Conservation (phyloP, 768 basidiomycete species). For the Boletus subcaerulescens region DNA sequence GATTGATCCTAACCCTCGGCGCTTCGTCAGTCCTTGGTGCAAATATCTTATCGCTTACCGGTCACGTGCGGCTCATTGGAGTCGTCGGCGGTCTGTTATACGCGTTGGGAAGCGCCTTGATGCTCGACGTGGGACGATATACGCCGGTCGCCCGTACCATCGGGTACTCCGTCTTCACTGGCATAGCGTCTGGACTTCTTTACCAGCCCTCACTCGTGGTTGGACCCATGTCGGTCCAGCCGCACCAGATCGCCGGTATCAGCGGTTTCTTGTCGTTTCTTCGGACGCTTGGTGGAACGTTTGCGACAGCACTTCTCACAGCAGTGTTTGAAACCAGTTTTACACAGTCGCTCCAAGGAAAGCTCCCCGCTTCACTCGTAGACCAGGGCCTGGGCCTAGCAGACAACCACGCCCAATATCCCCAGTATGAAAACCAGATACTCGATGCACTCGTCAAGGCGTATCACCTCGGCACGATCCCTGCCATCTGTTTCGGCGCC, state of each 20-base stretch:
- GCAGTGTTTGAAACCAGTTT: constrained; percentile 34
- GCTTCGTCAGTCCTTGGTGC: constrained; percentile 35
- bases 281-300: constrained; percentile 34
- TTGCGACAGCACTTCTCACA: constrained; percentile 35
- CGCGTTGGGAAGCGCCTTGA: constrained; percentile 32
- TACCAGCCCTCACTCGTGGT: constrained; percentile 36
- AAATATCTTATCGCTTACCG: constrained; percentile 32
- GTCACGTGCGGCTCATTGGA: constrained; percentile 32
- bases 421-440: constrained; percentile 34
- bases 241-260: constrained; percentile 33
- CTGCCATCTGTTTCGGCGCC: constrained; percentile 33
- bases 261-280: constrained; percentile 36
- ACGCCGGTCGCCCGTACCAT: constrained; percentile 29
- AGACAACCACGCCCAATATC: constrained; percentile 29
- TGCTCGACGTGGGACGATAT: constrained; percentile 31
- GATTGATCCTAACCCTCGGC: constrained; percentile 33
- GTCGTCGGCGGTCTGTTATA: constrained; percentile 30
- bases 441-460: constrained; percentile 32
- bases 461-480: constrained; percentile 34
- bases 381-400: constrained; percentile 31
- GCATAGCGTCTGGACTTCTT: constrained; percentile 31
- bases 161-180: constrained; percentile 32
- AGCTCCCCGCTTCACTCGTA: constrained; percentile 28
- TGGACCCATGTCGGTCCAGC: constrained; percentile 35
- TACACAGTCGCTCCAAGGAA: constrained; percentile 28